Conservation (phyloP, 352 stramenopile species). For the Phytophthora pini region DNA sequence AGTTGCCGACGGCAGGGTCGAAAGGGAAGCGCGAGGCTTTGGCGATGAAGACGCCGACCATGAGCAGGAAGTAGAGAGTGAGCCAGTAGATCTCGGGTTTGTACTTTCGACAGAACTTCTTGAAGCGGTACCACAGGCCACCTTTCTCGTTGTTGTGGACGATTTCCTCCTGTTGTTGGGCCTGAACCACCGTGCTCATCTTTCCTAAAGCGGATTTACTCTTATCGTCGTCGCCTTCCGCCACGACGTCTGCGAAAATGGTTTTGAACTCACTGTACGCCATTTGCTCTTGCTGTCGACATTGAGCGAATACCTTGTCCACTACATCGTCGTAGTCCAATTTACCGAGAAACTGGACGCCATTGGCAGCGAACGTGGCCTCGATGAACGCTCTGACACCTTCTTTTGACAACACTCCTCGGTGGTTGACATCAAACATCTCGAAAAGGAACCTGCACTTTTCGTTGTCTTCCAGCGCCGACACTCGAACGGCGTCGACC, state of each 20-base stretch:
- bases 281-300: conserved; percentile 49
- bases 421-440: conserved; percentile 60
- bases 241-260: conserved; percentile 48
- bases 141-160: conserved; percentile 18
- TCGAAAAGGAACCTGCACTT: conserved; percentile 76
- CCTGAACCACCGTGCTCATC: conserved; percentile 5
- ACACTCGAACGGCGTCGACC: conserved; percentile 63
- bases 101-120: conserved; percentile 55
- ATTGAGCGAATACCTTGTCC: conserved; percentile 57
- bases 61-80: conserved; percentile 47
- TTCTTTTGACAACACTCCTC: conserved; percentile 52
- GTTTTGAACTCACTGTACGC: conserved; percentile 61
- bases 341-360: too few species aligned
- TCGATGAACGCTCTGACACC: conserved; percentile 67
- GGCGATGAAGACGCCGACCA: conserved; percentile 52
- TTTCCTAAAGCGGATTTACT: conserved; percentile 21
- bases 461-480: conserved; percentile 53
- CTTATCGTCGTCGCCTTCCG: conserved; percentile 31
- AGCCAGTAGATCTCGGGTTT: conserved; percentile 60
- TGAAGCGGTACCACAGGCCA: conserved; percentile 29
- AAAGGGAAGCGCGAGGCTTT: conserved; percentile 49
- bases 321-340: conserved; percentile 58
- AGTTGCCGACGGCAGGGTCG: conserved; percentile 63
- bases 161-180: conserved; percentile 16
- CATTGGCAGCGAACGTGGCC: too few species aligned